Evolutionary conservation across 345 rosid genomes (phyloP).

Genomic region (Salix arbutifolia): DNA sequence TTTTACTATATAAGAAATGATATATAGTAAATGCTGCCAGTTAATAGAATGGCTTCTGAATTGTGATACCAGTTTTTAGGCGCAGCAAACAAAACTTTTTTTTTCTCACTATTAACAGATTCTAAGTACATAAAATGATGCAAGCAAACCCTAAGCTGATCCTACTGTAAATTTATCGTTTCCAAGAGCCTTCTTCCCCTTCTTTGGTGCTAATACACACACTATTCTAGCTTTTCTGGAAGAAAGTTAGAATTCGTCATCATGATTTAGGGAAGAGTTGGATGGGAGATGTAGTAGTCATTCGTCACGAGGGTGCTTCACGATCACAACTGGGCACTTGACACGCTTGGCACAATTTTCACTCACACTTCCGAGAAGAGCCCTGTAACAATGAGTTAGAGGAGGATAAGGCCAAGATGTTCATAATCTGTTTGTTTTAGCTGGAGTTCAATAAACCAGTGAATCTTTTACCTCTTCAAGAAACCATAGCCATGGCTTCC

Average conservation of each 20-base stretch:
- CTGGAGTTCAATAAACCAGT: neutral
- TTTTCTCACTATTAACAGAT: neutral
- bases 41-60: neutral
- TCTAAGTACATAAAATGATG: neutral
- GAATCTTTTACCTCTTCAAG: constrained; percentile 60
- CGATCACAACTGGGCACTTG: constrained; percentile 79
- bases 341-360: constrained; percentile 75
- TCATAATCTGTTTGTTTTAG: neutral
- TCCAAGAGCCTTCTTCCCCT: neutral
- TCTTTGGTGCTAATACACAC: neutral
- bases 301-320: constrained; percentile 41
- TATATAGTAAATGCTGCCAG: neutral
- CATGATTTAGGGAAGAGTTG: neutral
- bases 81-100: neutral
- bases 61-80: neutral
- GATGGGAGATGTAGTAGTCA: neutral
- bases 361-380: constrained; percentile 81
- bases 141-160: neutral
- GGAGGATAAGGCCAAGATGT: neutral
- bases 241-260: neutral
- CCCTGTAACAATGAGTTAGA: constrained; percentile 35
- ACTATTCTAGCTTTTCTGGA: neutral
- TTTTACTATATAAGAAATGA: too few species aligned
- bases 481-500: constrained; percentile 97
- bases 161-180: neutral